Base-by-base conservation (phyloP, 345 rosid species). In the Aquilaria malaccensis region DNA sequence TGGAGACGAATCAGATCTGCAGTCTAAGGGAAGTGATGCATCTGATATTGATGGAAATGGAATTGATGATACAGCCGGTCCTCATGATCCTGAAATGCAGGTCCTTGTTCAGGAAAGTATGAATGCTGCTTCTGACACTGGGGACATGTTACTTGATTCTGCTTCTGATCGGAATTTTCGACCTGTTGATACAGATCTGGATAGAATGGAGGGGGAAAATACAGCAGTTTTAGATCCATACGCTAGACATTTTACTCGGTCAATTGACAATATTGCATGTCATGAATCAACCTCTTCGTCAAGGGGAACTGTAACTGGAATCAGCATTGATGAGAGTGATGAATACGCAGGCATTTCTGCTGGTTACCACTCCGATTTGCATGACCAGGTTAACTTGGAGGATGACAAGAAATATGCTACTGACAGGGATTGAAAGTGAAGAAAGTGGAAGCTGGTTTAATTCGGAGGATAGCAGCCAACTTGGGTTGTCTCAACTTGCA, bases 261-360 rank as follows among this genome's bases (percentile, higher is more conserved):
- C 7, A 9, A 56, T 49, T 48, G 62, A 46, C 41, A 67, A 66
- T 49, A 13, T 59, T 33, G 54, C 51, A 62, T 71, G 50, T 60
- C 29, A 59, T 49, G 55, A 61, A 50, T 37, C 55, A 41, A 54
- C 43, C 13, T 57, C 67, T 60, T 51, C 45, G 41, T 45, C 31
- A 2, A 65, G 56, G 62, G 57, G 46, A 22, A 59, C 9, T 14
- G 37, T 22, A 49, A 59, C 15, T 9, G 72, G 57, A 61, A 56
- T 51, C 33, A 50, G 48, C 29, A 9, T 37, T 6, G 67, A 56
- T 15, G 61, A 11, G 41, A 12, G 50, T 3, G 32, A 30, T n/a
- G 55, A 7, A 64, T 33, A 43, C 56, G 43, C 56, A 3, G 60
- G 11, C 15, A 58, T 29, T 10, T 54, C 70, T 33, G 54, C 67